Evolutionary conservation across 768 basidiomycete species (phyloP).

Genomic region (Multifurca ochricompacta): DNA sequence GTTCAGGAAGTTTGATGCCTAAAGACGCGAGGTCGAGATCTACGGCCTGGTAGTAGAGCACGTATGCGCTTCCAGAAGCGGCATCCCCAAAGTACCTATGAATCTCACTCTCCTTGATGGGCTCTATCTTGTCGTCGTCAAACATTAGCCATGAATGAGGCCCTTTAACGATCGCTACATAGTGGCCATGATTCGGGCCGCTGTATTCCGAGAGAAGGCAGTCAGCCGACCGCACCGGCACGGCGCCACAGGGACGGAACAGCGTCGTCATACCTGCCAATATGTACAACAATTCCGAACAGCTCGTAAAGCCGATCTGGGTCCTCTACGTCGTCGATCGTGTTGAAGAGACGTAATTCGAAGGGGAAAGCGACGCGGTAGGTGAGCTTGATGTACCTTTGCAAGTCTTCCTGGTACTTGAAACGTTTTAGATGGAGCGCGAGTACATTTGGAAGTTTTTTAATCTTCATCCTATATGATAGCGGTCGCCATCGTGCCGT

Average conservation of each 20-base stretch:
- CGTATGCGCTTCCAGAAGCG: constrained; percentile 83
- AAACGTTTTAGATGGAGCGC: constrained; percentile 96
- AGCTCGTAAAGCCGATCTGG: constrained; percentile 91
- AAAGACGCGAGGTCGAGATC: constrained; percentile 72
- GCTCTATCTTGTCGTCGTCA: constrained; percentile 89
- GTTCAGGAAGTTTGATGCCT: constrained; percentile 45
- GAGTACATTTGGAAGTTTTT: constrained; percentile 89
- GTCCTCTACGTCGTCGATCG: constrained; percentile 86
- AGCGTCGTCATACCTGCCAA: constrained; percentile 88
- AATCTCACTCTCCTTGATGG: constrained; percentile 85
- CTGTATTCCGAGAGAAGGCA: constrained; percentile 38
- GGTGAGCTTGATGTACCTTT: constrained; percentile 87
- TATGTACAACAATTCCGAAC: constrained; percentile 97
- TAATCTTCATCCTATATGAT: constrained; percentile 88
- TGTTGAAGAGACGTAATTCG: constrained; percentile 93
- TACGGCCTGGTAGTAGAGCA: constrained; percentile 92
- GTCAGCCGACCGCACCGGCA: constrained; percentile 8
- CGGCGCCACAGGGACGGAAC: neutral
- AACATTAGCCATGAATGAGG: constrained; percentile 81
- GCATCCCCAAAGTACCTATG: constrained; percentile 92
- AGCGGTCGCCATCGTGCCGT: neutral
- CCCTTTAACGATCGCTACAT: constrained; percentile 89
- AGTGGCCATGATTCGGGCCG: constrained; percentile 98
- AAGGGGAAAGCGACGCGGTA: constrained; percentile 97
- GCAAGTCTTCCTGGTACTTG: constrained; percentile 93